Evolutionary conservation across 139 green algal species (phyloP).

Genomic region (Coccomyxa sp.): DNA sequence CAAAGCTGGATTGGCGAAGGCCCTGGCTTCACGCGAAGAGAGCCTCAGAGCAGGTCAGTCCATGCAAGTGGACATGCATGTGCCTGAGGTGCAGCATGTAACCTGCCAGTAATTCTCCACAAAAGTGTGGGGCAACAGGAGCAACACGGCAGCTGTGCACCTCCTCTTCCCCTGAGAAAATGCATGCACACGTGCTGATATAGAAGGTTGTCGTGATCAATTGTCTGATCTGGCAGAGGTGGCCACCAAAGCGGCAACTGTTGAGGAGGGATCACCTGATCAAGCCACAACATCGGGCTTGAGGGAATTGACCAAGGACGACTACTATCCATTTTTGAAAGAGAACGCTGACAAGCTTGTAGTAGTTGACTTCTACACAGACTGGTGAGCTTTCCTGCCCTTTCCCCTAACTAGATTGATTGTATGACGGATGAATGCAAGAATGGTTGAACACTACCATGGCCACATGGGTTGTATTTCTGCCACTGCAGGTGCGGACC

Average conservation of each 20-base stretch:
- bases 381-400: slow-evolving; percentile 28
- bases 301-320: slow-evolving; percentile 22
- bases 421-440: background rate
- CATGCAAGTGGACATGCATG: background rate
- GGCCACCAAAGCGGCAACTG: background rate
- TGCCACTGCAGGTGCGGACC: slow-evolving; percentile 51
- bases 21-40: slow-evolving; percentile 6
- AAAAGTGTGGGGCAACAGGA: background rate
- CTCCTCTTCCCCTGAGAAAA: too few species aligned
- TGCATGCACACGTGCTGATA: background rate
- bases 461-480: background rate
- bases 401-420: background rate
- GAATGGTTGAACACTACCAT: background rate
- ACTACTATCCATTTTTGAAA: slow-evolving; percentile 23
- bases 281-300: background rate
- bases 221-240: background rate
- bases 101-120: background rate
- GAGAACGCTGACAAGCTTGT: slow-evolving; percentile 41
- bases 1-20: slow-evolving; percentile 20
- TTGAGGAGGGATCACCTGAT: background rate
- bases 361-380: slow-evolving; percentile 70
- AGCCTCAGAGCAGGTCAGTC: slow-evolving; percentile 15
- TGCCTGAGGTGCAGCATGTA: background rate
- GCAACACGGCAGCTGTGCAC: background rate
- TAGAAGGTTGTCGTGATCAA: background rate